Conservation (phyloP, 768 basidiomycete genomes). For the Clitopilus hobsonii region DNA sequence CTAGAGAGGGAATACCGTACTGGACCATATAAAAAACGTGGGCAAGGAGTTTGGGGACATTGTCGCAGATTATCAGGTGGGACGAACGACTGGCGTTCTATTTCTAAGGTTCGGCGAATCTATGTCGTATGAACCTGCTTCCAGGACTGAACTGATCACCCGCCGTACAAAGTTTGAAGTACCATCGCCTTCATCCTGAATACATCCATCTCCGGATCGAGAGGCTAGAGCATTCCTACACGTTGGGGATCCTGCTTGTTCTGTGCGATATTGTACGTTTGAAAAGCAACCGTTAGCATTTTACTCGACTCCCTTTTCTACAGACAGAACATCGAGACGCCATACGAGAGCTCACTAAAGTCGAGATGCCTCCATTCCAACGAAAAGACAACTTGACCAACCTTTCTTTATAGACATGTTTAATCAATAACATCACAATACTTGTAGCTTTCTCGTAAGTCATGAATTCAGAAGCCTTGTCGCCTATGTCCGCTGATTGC, state of each 20-base stretch:
- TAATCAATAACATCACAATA: slow-evolving; percentile 91
- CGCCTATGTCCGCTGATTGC: slow-evolving; percentile 1
- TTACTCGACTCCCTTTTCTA: not conserved
- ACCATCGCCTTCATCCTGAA: slow-evolving; percentile 96
- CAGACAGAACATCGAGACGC: slow-evolving; percentile 89
- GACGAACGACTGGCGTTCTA: slow-evolving; percentile 86
- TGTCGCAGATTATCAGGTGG: slow-evolving; percentile 91
- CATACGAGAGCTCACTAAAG: slow-evolving; percentile 91
- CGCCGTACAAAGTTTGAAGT: slow-evolving; percentile 62
- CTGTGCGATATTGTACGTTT: slow-evolving; percentile 84
- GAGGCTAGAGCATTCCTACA: slow-evolving; percentile 77
- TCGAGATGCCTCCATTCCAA: slow-evolving; percentile 14
- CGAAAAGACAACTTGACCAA: not conserved
- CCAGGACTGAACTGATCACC: not conserved
- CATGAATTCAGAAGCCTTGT: not conserved
- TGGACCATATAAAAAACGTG: slow-evolving; percentile 82
- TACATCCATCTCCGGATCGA: slow-evolving; percentile 92
- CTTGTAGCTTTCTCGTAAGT: slow-evolving; percentile 88
- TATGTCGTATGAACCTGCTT: not conserved
- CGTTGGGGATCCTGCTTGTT: slow-evolving; percentile 79
- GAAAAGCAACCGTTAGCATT: not conserved
- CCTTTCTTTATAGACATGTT: slow-evolving; percentile 48
- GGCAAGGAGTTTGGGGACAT: slow-evolving; percentile 95
- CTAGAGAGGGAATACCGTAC: slow-evolving; percentile 87
- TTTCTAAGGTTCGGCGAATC: slow-evolving; percentile 71